A percentile compares a stretch with the other conserved stretches of the same genome.
Conservation (phyloP, 148 eudicot species). For the Fagopyrum esculentum region DNA sequence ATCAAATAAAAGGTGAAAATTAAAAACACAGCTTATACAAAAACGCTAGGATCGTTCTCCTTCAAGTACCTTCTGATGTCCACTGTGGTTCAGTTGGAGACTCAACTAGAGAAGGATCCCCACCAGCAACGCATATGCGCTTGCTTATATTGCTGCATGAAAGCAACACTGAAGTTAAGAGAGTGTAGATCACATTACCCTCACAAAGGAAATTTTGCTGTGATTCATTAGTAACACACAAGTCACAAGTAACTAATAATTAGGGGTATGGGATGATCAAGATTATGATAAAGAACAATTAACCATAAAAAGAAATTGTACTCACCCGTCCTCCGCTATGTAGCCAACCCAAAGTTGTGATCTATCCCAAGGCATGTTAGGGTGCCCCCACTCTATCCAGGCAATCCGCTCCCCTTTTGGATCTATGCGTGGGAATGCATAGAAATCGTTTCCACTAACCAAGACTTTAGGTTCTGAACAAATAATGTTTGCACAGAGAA, state of each 20-base stretch:
- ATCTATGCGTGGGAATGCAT: conserved; percentile 91
- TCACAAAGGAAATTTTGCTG: neutral
- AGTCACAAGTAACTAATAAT: neutral
- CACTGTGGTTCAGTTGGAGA: conserved; percentile 94
- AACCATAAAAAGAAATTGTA: neutral
- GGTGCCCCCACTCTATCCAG: conserved; percentile 97
- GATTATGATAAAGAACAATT: neutral
- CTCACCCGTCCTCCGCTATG: conserved; percentile 80
- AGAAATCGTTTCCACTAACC: conserved; percentile 78
- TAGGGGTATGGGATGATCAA: neutral
- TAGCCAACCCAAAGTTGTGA: conserved; percentile 98
- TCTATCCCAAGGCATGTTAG: conserved; percentile 98
- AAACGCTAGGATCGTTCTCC: neutral
- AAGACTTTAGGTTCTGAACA: conserved; percentile 59
- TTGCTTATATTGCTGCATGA: conserved; percentile 45
- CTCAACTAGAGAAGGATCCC: conserved; percentile 55
- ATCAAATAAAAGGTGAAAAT: neutral
- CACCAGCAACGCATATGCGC: conserved; percentile 81
- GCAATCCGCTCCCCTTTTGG: conserved; percentile 64
- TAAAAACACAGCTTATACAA: neutral
- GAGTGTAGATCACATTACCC: neutral
- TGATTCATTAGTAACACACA: neutral
- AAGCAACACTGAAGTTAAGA: neutral
- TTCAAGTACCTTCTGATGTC: conserved; percentile 67
- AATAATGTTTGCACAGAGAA: neutral